phyloP scores from a whole-genome alignment of 2,329 filamentous ascomycete genomes.

The Rachicladosporium sp. region DNA sequence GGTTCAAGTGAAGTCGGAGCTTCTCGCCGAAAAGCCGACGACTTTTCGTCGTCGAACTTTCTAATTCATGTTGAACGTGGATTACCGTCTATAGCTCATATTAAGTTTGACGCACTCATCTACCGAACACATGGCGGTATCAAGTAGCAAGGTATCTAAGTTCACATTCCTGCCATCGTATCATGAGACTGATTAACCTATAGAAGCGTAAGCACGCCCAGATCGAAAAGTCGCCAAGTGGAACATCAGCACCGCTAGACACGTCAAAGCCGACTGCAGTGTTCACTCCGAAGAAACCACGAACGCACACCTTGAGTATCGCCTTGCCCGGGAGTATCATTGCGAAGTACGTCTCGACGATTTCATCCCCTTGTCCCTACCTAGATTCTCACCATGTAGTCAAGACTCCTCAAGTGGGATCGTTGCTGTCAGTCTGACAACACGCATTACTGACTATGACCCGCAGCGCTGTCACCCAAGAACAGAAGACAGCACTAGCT shows the following conservation, averaged over 20 bases:
- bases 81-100: too few species aligned
- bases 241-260: conserved; percentile 21
- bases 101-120: too few species aligned
- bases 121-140: too few species aligned
- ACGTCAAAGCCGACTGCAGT: conserved; percentile 57
- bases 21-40: too few species aligned
- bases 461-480: conserved; percentile 54
- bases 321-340: conserved; percentile 70
- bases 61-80: too few species aligned
- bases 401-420: conserved; percentile 1
- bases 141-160: too few species aligned
- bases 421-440: not conserved
- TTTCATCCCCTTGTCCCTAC: not conserved
- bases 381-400: not conserved
- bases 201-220: conserved; percentile 4
- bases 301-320: conserved; percentile 63
- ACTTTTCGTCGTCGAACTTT: too few species aligned
- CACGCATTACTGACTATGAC: conserved; percentile 4
- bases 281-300: conserved; percentile 52
- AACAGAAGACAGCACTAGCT: conserved; percentile 61
- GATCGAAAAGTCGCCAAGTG: not conserved
- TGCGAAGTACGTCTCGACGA: conserved; percentile 45
- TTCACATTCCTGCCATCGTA: too few species aligned
- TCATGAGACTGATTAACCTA: not conserved
- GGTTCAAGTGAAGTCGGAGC: too few species aligned